Conservation (phyloP, 2,329 filamentous ascomycete genomes). For the Dryadomyces quercus-mongolicae region DNA sequence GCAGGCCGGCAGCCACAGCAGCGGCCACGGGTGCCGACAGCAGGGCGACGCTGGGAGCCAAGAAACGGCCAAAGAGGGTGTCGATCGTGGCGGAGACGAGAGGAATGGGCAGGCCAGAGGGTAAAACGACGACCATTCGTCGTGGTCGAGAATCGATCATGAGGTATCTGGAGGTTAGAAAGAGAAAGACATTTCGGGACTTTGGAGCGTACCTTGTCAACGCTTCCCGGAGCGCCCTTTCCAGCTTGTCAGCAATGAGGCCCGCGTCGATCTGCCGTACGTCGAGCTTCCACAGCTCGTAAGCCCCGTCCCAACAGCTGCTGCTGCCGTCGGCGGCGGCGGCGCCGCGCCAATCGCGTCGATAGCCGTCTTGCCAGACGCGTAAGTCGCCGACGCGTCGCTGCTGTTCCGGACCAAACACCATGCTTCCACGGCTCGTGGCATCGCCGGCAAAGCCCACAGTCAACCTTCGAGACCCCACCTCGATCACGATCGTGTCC, state of each 20-base stretch:
- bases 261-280: conserved; percentile 62
- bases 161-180: conserved; percentile 36
- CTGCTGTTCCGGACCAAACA: conserved; percentile 64
- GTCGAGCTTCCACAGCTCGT: conserved; percentile 72
- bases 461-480: conserved; percentile 67
- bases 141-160: conserved; percentile 66
- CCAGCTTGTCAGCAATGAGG: conserved; percentile 75
- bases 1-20: conserved; percentile 66
- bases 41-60: conserved; percentile 68
- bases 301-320: conserved; percentile 48
- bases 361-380: conserved; percentile 48
- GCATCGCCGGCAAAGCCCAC: conserved; percentile 82
- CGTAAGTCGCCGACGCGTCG: conserved; percentile 73
- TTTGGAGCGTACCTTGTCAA: conserved; percentile 70
- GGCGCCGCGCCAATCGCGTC: conserved; percentile 30
- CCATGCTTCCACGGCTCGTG: conserved; percentile 56
- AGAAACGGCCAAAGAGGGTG: conserved; percentile 69
- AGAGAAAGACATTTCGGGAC: too few species aligned
- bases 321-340: conserved; percentile 8
- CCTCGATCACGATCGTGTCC: conserved; percentile 70
- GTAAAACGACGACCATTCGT: conserved; percentile 62
- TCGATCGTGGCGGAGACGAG: conserved; percentile 49
- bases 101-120: conserved; percentile 12
- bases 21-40: conserved; percentile 66
- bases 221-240: conserved; percentile 67